Evolutionary conservation across 2,329 filamentous ascomycete species (phyloP), one percentile per base, ranked within the genome.

Genomic region (Periconia macrospinosa): DNA sequence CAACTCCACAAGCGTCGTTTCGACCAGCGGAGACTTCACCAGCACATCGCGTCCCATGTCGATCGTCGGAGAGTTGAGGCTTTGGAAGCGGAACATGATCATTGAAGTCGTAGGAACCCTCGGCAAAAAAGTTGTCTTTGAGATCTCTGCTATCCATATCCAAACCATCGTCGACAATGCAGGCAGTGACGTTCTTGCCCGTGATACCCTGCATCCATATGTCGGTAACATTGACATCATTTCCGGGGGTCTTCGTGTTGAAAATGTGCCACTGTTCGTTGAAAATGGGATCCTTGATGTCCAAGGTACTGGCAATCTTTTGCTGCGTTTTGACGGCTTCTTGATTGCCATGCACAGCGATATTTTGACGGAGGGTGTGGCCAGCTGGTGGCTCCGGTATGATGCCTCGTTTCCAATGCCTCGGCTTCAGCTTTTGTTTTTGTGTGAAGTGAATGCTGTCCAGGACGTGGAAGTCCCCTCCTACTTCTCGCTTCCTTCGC

Each of bases 101-200:
- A 74, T 99, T 99, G 79, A 96, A 99, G 75, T 99, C 94, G 76
- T 89, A 97, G 2, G 93, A 97, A 23, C 94, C 94, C 53, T 86
- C 85, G 1, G 91, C 89, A 70, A 93, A 97, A 76, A 97, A 99
- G 73, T 99, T 99, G 64, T 86, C 88, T 73, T 90, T 92, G 44
- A 99, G 78, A 71, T 99, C 94, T 23, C 91, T 83, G 78, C 92
- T 97, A 76, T 96, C 85, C 88, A 99, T 94, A 69, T 99, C 94
- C 60, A 99, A 75, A 0, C 94, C 94, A 75, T 99, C 94, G 67
- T 99, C 94, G 3, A 99, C 90, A 62, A 99, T 94, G 50, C 93
- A 93, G 2, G 96, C 91, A 1, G 91, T 96, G 17, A 89, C 84
- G 56, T 93, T 93, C 65, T 91, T 85, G 50, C 94, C 94, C 0